phyloP scores from a whole-genome alignment of 352 stramenopile species.

The Phytophthora cactorum region DNA sequence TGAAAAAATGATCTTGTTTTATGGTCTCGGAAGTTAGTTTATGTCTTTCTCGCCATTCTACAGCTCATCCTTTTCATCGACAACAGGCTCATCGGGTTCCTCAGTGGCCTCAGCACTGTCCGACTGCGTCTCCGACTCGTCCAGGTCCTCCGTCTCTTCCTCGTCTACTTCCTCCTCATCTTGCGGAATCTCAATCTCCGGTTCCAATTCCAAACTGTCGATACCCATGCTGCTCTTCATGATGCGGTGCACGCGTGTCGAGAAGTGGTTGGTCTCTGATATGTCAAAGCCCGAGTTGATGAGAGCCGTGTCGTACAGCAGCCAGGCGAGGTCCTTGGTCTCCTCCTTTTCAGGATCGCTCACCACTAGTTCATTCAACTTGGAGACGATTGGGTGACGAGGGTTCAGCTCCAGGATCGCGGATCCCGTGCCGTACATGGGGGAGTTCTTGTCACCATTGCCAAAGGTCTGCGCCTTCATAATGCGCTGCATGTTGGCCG shows the following conservation, averaged over 20 bases:
- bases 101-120: slow-evolving; percentile 40
- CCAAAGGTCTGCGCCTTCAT: slow-evolving; percentile 98
- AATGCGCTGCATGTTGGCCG: slow-evolving; percentile 99
- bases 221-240: slow-evolving; percentile 94
- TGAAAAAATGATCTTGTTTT: slow-evolving; percentile 28
- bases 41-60: slow-evolving; percentile 33
- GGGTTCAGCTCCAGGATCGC: slow-evolving; percentile 99
- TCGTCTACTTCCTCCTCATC: slow-evolving; percentile 63
- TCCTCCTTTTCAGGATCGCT: slow-evolving; percentile 77
- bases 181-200: slow-evolving; percentile 95
- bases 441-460: slow-evolving; percentile 59
- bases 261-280: slow-evolving; percentile 93
- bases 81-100: slow-evolving; percentile 26
- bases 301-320: slow-evolving; percentile 98
- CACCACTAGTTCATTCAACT: slow-evolving; percentile 91
- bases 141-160: slow-evolving; percentile 36
- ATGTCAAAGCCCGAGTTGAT: slow-evolving; percentile 98
- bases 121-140: slow-evolving; percentile 57
- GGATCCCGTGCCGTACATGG: slow-evolving; percentile 57
- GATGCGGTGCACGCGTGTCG: slow-evolving; percentile 92
- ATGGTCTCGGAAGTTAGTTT: slow-evolving; percentile 19
- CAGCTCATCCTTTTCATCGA: slow-evolving; percentile 78
- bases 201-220: slow-evolving; percentile 91
- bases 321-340: slow-evolving; percentile 94
- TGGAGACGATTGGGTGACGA: slow-evolving; percentile 97